phyloP scores from a whole-genome alignment of 1,284 basidiomycete species.

The Naganishia albida region DNA sequence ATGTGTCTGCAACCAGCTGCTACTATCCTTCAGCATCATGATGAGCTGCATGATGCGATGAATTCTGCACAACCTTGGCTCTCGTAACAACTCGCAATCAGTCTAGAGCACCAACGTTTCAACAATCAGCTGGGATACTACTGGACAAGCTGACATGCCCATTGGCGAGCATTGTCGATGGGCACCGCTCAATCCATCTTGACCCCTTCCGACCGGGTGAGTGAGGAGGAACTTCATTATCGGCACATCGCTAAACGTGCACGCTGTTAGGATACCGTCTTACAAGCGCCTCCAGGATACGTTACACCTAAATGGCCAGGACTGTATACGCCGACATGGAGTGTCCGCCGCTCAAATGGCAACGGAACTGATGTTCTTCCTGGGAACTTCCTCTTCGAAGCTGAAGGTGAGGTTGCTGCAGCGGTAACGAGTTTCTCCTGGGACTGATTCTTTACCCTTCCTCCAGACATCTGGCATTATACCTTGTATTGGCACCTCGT shows the following conservation, averaged over 20 bases:
- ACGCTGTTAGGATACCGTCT: constrained; percentile 13
- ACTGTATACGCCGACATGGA: constrained; percentile 15
- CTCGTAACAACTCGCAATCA: no score
- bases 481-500: constrained; percentile 35
- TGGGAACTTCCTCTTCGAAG: constrained; percentile 29
- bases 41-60: no score
- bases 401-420: constrained; percentile 17
- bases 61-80: no score
- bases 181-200: constrained; percentile 25
- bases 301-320: constrained; percentile 27
- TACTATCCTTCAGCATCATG: no score
- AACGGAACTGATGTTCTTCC: constrained; percentile 24
- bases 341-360: constrained; percentile 10
- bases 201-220: constrained; percentile 25
- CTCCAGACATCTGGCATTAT: constrained; percentile 33
- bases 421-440: no score
- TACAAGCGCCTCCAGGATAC: constrained; percentile 28
- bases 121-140: no score
- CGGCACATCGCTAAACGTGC: not conserved
- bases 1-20: no score
- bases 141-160: not conserved
- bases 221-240: not conserved
- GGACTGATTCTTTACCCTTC: not conserved
- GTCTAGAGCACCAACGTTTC: no score
- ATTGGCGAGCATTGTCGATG: not conserved